Percentiles rank a stretch among this genome's conserved stretches.
These are phyloP conservation scores for Penicillium chermesinum DNA, from an alignment of 495 filamentous ascomycete genomes.

Conservation along the genomic window DNA sequence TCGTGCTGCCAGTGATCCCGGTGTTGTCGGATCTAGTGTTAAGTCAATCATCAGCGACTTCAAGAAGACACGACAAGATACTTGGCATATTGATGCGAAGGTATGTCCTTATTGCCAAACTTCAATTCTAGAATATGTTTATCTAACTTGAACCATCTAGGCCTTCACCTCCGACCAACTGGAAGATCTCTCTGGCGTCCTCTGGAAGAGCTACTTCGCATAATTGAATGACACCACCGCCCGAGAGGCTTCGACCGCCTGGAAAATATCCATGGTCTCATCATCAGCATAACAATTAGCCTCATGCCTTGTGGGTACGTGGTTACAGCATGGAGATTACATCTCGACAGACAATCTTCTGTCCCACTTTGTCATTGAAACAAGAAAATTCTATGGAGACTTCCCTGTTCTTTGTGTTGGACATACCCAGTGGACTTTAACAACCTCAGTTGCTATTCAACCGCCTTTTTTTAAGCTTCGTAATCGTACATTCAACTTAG, in stretches of 20 bases:
- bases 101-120: constrained; percentile 40
- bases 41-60: constrained; percentile 95
- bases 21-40: constrained; percentile 94
- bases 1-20: constrained; percentile 80
- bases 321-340: too few relatives aligned
- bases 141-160: constrained; percentile 43
- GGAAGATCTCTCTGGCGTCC: constrained; percentile 89
- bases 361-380: background rate
- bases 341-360: too few relatives aligned
- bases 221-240: constrained; percentile 28
- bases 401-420: constrained; percentile 2
- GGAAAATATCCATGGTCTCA: background rate
- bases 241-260: background rate
- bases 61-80: constrained; percentile 99
- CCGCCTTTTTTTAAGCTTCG: too few relatives aligned
- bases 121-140: constrained; percentile 13
- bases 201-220: constrained; percentile 99
- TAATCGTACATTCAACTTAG: too few relatives aligned
- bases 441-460: too few relatives aligned
- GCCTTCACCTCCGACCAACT: constrained; percentile 89
- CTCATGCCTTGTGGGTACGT: too few relatives aligned
- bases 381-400: background rate
- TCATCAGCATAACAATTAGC: background rate
- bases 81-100: constrained; percentile 97
- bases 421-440: too few relatives aligned